Base-by-base conservation (phyloP, 345 rosid genomes). In the Reutealis trisperma region DNA sequence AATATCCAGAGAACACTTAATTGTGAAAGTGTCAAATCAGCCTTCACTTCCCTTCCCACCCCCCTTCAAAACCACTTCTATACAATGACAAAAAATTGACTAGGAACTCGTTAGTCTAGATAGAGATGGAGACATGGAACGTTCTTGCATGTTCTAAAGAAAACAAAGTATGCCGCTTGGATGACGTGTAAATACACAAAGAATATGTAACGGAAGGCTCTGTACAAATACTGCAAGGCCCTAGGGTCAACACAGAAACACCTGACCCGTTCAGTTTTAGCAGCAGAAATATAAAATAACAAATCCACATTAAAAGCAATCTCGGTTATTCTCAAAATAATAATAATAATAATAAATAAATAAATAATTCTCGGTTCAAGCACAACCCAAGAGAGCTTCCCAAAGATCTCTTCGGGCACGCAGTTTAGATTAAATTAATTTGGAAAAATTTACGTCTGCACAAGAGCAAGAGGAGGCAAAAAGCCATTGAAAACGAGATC, bases 111-210 rank as follows among this genome's bases (percentile, higher is more conserved):
- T 37, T 37, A 37, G 41, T 37, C 5, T 22, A 45, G 41, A 41
- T 6, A 8, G 41, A 45, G 58, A 15, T 8, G 7, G 22, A 24
- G 67, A 25, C 11, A 32, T 10, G 12, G 76, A 18, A 16, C 0
- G 22, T 73, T 61, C 67, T 25, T 61, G 57, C 21, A 45, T 44
- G 25, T 25, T 73, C 76, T 16, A 45, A 24, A 62, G 70, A 30
- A 30, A 22, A 63, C 67, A 45, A 25, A 34, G 15, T 0, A 5
- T 10, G 45, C 44, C 44, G 54, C 61, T 4, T 4, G n/a, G 12
- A 5, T 15, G 6, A 44, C 32, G 15, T 1, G 32, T 8, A 44
- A 24, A 1, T 0, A 44, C 7, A 41, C 5, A n/a, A 14, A 8
- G 16, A 6, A 21, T 57, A 30, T 6, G n/a, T 15, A 58, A 57